Conservation (phyloP, 495 filamentous ascomycete genomes). For the Ramalina peruviana region DNA sequence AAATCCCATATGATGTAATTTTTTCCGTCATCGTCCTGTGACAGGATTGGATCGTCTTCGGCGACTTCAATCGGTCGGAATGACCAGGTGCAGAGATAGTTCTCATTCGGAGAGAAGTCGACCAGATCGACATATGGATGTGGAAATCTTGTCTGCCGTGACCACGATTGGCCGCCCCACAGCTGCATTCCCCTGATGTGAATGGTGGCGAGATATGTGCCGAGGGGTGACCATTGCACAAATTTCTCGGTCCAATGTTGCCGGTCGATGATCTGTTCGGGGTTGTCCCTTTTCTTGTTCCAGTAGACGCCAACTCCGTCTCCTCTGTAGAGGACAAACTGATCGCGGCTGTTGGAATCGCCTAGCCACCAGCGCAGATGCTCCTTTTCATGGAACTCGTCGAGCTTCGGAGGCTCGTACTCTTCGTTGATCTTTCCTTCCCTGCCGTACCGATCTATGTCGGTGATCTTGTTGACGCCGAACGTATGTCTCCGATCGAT, state of each 20-base stretch:
- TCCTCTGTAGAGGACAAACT: slow-evolving; percentile 80
- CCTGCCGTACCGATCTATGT: slow-evolving; percentile 88
- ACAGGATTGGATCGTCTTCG: slow-evolving; percentile 69
- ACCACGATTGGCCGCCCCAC: slow-evolving; percentile 86
- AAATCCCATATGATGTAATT: slow-evolving; percentile 99
- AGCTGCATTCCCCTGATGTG: slow-evolving; percentile 92
- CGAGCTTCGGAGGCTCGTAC: slow-evolving; percentile 62
- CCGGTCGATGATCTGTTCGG: slow-evolving; percentile 80
- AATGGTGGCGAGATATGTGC: slow-evolving; percentile 86
- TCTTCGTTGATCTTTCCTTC: slow-evolving; percentile 88
- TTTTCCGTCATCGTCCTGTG: slow-evolving; percentile 90
- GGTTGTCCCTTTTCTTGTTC: slow-evolving; percentile 88
- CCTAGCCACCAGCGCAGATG: slow-evolving; percentile 87
- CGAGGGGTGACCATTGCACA: slow-evolving; percentile 91
- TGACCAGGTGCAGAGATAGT: slow-evolving; percentile 92
- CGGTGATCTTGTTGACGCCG: slow-evolving; percentile 91
- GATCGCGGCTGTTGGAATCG: slow-evolving; percentile 76
- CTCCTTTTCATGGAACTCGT: slow-evolving; percentile 78
- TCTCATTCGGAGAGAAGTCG: slow-evolving; percentile 88
- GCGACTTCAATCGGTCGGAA: slow-evolving; percentile 81
- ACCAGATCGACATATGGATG: slow-evolving; percentile 92
- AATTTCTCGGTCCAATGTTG: slow-evolving; percentile 94
- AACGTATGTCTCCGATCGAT: slow-evolving; percentile 94
- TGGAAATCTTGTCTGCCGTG: slow-evolving; percentile 77
- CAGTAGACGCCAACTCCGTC: slow-evolving; percentile 91